These are phyloP conservation scores for Elaeagnus macrophylla DNA, from an alignment of 306 rosid genomes.

Conservation along the genomic window DNA sequence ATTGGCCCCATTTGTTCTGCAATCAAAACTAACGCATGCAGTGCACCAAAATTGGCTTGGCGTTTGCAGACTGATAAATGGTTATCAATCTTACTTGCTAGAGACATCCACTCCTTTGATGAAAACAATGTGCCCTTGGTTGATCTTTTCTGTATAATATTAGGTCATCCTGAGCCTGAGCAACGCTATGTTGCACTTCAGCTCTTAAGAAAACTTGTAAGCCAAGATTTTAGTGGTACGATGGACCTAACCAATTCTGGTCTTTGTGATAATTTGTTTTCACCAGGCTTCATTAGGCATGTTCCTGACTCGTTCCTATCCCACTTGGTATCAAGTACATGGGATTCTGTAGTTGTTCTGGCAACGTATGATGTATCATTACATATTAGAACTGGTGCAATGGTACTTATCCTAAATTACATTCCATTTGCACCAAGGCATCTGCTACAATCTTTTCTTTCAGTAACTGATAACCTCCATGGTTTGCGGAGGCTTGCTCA, in stretches of 20 bases:
- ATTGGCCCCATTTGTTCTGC: constrained; percentile 54
- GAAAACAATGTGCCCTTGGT: constrained; percentile 60
- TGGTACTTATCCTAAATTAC: constrained; percentile 66
- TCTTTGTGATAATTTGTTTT: constrained; percentile 25
- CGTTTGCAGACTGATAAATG: constrained; percentile 80
- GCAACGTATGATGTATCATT: constrained; percentile 62
- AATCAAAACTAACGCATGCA: constrained; percentile 45
- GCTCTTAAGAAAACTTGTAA: constrained; percentile 63
- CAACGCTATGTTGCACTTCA: constrained; percentile 68
- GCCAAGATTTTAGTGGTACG: constrained; percentile 41
- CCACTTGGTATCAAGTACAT: constrained; percentile 71
- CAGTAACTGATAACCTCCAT: constrained; percentile 59
- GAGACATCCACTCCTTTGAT: constrained; percentile 43
- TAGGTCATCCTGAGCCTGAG: constrained; percentile 89
- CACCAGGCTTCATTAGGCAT: constrained; percentile 31
- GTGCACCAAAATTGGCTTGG: constrained; percentile 76
- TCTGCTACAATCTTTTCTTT: constrained; percentile 66
- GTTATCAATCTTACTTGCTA: constrained; percentile 40
- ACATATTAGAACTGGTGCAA: constrained; percentile 53
- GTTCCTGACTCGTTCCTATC: constrained; percentile 41
- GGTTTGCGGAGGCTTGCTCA: constrained; percentile 41
- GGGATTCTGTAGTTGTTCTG: constrained; percentile 72
- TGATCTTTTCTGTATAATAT: constrained; percentile 57
- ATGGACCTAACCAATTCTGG: constrained; percentile 29
- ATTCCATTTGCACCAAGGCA: constrained; percentile 66